Percentiles rank a stretch among this genome's conserved stretches.
Conservation (phyloP, 805 yeast species). For the Grigorovia humatica region DNA sequence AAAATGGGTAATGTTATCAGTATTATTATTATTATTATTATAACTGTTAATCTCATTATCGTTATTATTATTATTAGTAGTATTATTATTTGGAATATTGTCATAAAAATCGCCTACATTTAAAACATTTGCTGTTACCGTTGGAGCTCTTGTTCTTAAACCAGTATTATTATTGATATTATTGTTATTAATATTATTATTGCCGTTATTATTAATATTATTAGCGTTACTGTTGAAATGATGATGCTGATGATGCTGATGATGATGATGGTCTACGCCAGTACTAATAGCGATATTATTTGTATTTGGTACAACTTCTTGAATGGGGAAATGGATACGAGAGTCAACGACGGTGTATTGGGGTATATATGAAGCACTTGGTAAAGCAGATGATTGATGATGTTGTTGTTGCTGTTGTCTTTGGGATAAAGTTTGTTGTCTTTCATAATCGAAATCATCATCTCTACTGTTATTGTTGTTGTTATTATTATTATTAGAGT, state of each 20-base stretch:
- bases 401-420: slow-evolving; percentile 1
- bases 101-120: slow-evolving; percentile 12
- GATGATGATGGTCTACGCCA: slow-evolving; percentile 6
- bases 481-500: not conserved
- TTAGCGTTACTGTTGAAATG: not conserved
- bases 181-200: not conserved
- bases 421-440: slow-evolving; percentile 11
- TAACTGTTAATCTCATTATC: not conserved
- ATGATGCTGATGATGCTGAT: not conserved
- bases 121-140: slow-evolving; percentile 17
- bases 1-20: not conserved
- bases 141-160: slow-evolving; percentile 13
- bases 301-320: slow-evolving; percentile 27
- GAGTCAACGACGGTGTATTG: slow-evolving; percentile 13
- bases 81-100: slow-evolving; percentile 3
- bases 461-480: not conserved
- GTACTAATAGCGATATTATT: slow-evolving; percentile 14
- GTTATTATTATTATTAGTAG: not conserved
- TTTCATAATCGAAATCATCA: slow-evolving; percentile 15
- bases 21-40: not conserved
- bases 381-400: slow-evolving; percentile 2
- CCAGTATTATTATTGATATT: slow-evolving; percentile 1
- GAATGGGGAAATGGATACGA: slow-evolving; percentile 16
- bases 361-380: slow-evolving; percentile 20
- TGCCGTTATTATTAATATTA: not conserved